Conservation (phyloP, 208 protist genomes). For the Plasmodiophora brassicae region DNA sequence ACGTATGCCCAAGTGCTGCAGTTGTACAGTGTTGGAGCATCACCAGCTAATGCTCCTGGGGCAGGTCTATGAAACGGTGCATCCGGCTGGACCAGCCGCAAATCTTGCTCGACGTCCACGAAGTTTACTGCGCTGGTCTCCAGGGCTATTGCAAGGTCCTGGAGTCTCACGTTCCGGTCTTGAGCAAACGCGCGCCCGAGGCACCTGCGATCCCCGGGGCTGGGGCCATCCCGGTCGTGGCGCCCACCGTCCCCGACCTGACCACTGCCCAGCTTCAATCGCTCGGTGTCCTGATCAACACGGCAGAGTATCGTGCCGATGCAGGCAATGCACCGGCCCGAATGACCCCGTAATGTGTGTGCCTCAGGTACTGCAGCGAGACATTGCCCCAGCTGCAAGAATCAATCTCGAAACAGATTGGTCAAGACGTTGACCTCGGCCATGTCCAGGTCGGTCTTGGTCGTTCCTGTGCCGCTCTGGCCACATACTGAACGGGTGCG, state of each 20-base stretch:
- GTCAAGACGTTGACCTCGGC: neutral
- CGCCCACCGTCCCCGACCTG: neutral
- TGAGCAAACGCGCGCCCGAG: neutral
- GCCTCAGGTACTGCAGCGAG: constrained; percentile 15
- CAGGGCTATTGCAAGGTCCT: neutral
- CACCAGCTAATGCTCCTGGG: too few relatives aligned
- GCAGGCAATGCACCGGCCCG: neutral
- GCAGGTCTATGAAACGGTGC: constrained; percentile 1
- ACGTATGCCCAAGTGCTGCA: too few relatives aligned
- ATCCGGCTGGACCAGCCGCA: neutral
- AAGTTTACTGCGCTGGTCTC: neutral
- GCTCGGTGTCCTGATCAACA: constrained; percentile 2
- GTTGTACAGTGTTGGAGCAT: too few relatives aligned
- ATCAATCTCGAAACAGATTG: neutral
- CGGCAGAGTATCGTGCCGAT: neutral
- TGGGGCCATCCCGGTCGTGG: neutral
- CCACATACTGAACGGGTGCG: too few relatives aligned
- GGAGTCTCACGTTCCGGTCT: neutral
- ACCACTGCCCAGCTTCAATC: neutral
- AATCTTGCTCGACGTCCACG: neutral
- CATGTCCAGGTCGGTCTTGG: neutral
- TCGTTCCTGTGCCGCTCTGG: too few relatives aligned
- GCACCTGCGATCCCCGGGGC: neutral
- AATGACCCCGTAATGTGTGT: neutral
- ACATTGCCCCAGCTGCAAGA: neutral